Evolutionary conservation across 1,284 basidiomycete species (phyloP).

Genomic region (Puccinia horiana): DNA sequence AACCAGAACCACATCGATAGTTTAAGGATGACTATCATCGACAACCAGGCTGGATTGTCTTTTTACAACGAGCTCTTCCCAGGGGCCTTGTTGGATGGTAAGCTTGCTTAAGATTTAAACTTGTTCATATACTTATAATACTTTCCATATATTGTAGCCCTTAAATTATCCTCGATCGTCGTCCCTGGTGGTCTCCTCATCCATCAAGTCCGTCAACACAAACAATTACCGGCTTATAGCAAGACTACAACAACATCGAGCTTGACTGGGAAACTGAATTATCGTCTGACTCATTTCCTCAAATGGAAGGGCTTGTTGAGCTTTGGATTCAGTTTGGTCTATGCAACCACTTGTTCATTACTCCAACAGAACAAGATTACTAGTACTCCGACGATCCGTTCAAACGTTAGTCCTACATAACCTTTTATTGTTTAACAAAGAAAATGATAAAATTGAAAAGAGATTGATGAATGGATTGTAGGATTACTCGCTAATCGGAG

Average conservation of each 20-base stretch:
- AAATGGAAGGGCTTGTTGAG: slow-evolving; percentile 20
- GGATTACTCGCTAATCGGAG: slow-evolving; percentile 46
- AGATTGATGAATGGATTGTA: background rate
- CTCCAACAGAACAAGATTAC: background rate
- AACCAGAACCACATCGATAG: background rate
- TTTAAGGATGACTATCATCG: background rate
- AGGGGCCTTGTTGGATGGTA: slow-evolving; percentile 8
- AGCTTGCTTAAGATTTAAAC: background rate
- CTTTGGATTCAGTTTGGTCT: slow-evolving; percentile 6
- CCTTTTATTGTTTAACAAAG: background rate
- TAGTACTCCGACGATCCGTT: background rate
- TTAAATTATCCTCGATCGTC: background rate
- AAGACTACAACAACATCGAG: background rate
- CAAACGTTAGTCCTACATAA: slow-evolving; percentile 5
- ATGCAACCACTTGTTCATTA: background rate
- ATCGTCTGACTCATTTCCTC: slow-evolving; percentile 10
- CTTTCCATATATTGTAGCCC: background rate
- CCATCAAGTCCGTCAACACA: slow-evolving; percentile 8
- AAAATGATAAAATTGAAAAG: background rate
- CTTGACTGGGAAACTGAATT: background rate
- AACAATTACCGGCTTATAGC: background rate
- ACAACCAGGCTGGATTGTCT: background rate
- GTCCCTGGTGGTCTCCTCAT: background rate
- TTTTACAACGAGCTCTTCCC: background rate
- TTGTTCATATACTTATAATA: background rate